Evolutionary conservation across 2,329 filamentous ascomycete genomes (phyloP).

Genomic region (Verticillium nubilum): DNA sequence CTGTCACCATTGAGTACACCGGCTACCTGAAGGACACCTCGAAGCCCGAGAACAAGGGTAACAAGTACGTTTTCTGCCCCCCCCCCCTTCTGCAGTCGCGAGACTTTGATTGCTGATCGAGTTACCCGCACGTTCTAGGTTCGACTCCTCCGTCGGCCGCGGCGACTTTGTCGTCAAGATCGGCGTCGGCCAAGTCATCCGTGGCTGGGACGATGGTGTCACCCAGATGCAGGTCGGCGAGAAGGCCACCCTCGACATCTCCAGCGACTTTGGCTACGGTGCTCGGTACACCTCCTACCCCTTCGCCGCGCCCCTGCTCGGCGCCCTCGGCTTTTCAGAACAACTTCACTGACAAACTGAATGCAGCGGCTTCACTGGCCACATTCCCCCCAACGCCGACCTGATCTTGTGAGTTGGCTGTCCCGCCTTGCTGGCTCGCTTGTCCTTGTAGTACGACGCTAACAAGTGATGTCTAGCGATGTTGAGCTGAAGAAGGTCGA

Average conservation of each 20-base stretch:
- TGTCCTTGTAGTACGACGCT: not conserved
- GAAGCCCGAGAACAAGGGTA: slow-evolving; percentile 60
- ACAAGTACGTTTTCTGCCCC: slow-evolving; percentile 58
- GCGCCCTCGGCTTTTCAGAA: not conserved
- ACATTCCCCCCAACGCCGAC: slow-evolving; percentile 69
- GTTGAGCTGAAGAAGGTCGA: slow-evolving; percentile 64
- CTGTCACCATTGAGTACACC: slow-evolving; percentile 84
- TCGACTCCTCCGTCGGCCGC: slow-evolving; percentile 79
- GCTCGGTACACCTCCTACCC: slow-evolving; percentile 41
- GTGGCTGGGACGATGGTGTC: slow-evolving; percentile 86
- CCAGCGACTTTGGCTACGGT: slow-evolving; percentile 63
- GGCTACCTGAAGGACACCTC: slow-evolving; percentile 72
- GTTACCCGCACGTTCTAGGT: slow-evolving; percentile 48
- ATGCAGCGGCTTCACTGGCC: slow-evolving; percentile 67
- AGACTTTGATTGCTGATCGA: not conserved
- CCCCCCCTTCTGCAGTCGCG: too few relatives aligned
- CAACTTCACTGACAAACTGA: not conserved
- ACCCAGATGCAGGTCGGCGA: slow-evolving; percentile 83
- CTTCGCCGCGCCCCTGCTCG: not conserved
- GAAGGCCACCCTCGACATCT: slow-evolving; percentile 80
- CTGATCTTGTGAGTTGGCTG: slow-evolving; percentile 72
- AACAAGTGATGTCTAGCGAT: slow-evolving; percentile 40
- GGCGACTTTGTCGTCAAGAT: slow-evolving; percentile 74
- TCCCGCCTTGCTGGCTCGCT: not conserved
- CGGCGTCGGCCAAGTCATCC: slow-evolving; percentile 79